phyloP scores from a whole-genome alignment of 352 stramenopile species.

The Plasmopara halstedii region DNA sequence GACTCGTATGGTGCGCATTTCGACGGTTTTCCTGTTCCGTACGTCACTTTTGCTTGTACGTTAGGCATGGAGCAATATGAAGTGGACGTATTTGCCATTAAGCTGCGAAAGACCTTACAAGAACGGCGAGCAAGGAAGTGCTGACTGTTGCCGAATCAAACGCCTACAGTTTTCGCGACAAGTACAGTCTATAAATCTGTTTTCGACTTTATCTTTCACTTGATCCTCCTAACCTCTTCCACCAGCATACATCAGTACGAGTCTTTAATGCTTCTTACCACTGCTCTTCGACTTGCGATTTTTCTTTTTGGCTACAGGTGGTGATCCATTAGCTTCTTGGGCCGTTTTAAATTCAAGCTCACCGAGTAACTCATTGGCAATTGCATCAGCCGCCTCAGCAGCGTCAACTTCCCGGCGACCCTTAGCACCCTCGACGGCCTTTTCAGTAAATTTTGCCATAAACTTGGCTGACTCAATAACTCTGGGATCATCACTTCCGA shows the following conservation, averaged over 20 bases:
- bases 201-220: conserved; percentile 18
- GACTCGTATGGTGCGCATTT: conserved; percentile 89
- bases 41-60: conserved; percentile 96
- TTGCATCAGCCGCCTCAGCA: conserved; percentile 61
- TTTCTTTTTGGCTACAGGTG: conserved; percentile 47
- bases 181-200: conserved; percentile 26
- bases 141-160: neutral
- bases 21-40: conserved; percentile 83
- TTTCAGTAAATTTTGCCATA: conserved; percentile 83
- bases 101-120: conserved; percentile 88
- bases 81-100: conserved; percentile 87
- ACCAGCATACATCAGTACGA: neutral
- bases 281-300: conserved; percentile 53
- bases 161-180: no score
- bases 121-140: conserved; percentile 62
- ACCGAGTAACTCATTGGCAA: conserved; percentile 65
- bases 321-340: conserved; percentile 21
- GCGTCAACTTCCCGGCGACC: conserved; percentile 70
- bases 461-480: conserved; percentile 78
- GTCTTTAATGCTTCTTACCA: conserved; percentile 61
- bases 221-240: conserved; percentile 4
- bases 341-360: conserved; percentile 67
- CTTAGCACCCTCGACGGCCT: conserved; percentile 82
- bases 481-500: conserved; percentile 72
- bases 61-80: conserved; percentile 91